These are phyloP conservation scores for Xerocomus brunneocitrinus DNA, from an alignment of 768 basidiomycete species.

Conservation along the genomic window DNA sequence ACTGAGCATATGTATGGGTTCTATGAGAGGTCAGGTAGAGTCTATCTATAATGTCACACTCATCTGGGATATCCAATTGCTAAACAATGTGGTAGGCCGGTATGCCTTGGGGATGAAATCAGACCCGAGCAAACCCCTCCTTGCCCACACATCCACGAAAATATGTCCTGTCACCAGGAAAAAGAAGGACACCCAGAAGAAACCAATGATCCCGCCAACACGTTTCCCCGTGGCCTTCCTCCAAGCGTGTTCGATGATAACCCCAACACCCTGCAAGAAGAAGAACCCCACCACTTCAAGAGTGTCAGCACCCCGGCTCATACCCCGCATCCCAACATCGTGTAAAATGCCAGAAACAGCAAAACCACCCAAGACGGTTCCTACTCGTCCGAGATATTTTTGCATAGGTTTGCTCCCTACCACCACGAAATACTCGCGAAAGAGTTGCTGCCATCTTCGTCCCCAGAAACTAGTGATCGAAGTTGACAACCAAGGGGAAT, in stretches of 20 bases:
- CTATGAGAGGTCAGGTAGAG: neutral
- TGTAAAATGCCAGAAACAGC: slow-evolving; percentile 58
- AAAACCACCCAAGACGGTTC: slow-evolving; percentile 55
- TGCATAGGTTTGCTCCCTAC: slow-evolving; percentile 45
- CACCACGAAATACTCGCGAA: slow-evolving; percentile 52
- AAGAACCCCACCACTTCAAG: slow-evolving; percentile 46
- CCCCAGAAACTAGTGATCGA: slow-evolving; percentile 65
- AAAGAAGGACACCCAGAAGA: slow-evolving; percentile 51
- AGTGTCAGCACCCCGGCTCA: slow-evolving; percentile 51
- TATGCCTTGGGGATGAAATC: slow-evolving; percentile 13
- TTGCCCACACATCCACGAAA: slow-evolving; percentile 42
- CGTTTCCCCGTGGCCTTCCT: slow-evolving; percentile 39
- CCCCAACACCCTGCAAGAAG: slow-evolving; percentile 50
- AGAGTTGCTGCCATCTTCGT: slow-evolving; percentile 63
- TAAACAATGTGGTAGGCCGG: slow-evolving; percentile 15
- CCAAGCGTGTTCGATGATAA: slow-evolving; percentile 48
- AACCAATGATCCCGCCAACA: slow-evolving; percentile 46
- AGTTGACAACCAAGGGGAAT: slow-evolving; percentile 51
- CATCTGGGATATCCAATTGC: slow-evolving; percentile 6
- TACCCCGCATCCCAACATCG: slow-evolving; percentile 51
- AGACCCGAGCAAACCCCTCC: slow-evolving; percentile 17
- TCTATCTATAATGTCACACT: neutral
- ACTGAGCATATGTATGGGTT: too few relatives aligned
- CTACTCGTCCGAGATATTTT: slow-evolving; percentile 43
- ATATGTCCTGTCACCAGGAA: slow-evolving; percentile 42